A percentile compares a stretch with the other conserved stretches of the same genome.
Conservation (phyloP, 2,329 filamentous ascomycete species). For the Claviceps sp. region DNA sequence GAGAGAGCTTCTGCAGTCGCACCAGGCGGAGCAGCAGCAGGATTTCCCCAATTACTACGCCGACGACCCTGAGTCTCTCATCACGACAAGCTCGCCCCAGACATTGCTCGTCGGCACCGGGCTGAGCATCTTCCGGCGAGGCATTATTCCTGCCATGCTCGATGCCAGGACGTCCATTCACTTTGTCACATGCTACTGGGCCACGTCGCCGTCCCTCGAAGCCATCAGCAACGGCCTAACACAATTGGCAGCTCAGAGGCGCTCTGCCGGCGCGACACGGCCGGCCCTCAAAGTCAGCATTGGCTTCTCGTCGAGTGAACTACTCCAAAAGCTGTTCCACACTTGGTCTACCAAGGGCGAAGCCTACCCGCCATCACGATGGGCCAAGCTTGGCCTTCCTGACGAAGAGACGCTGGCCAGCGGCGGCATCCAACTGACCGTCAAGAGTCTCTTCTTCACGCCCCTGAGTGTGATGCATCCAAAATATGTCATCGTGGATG, state of each 20-base stretch:
- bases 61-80: constrained; percentile 28
- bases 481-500: constrained; percentile 67
- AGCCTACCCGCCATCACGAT: constrained; percentile 44
- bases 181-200: constrained; percentile 76
- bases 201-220: constrained; percentile 46
- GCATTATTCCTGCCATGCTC: constrained; percentile 48
- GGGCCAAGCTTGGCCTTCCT: constrained; percentile 54
- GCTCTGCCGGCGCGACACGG: constrained; percentile 10
- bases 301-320: constrained; percentile 60
- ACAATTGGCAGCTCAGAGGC: constrained; percentile 37
- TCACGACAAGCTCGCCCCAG: constrained; percentile 32
- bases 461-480: constrained; percentile 82
- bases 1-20: constrained; percentile 19
- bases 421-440: constrained; percentile 49
- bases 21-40: constrained; percentile 19
- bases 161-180: constrained; percentile 51
- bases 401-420: constrained; percentile 34
- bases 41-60: constrained; percentile 38
- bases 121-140: constrained; percentile 37
- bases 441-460: constrained; percentile 67
- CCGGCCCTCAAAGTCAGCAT: constrained; percentile 48
- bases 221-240: constrained; percentile 44
- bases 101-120: constrained; percentile 45
- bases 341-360: constrained; percentile 49
- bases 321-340: constrained; percentile 64